Base-by-base conservation (phyloP, 495 filamentous ascomycete species). In the Thermothielavioides terrestris region DNA sequence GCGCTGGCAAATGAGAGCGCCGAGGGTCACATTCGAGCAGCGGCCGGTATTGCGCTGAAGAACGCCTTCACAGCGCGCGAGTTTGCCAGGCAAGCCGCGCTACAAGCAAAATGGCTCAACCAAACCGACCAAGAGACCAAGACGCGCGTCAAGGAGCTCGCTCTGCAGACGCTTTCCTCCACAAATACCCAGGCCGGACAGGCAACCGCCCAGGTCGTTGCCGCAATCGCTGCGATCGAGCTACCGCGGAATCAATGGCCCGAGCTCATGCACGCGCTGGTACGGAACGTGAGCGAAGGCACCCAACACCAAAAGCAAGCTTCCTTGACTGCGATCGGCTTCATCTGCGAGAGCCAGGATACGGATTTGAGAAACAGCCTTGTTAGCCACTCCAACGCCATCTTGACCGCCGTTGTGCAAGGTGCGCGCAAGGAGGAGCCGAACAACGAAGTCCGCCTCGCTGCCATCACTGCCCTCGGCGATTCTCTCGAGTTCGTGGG, bases 401-500 rank as follows among this genome's bases (percentile, higher is more conserved):
- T 98, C 65, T 74, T 98, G 56, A 97, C 94, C 17, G 92, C 92
- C 32, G 92, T 98, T 34, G 91, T 98, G 0, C 94, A 96, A 69
- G 92, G 92, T 55, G 92, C 92, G 41, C 82, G 92, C 41, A 96
- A 95, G 62, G 94, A 97, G 67, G 94, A 97, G 76, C 67, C 80
- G 10, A 96, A 90, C 71, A 68, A 70, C 56, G 89, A 97, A 61
- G 89, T 98, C 31, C 87, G 92, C 39, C 77, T 85, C 54, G 87
- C 92, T 30, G 92, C 92, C 58, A 90, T 98, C 64, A 84, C 84
- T 46, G 94, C 92, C 17, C 82, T 98, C 14, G 86, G 89, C 59
- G 94, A 98, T 64, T 95, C 89, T n/a, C 81, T 97, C 21, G 92
- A 98, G 67, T 98, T 98, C 65, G 91, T 98, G 28, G 80, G 88